Conservation (phyloP, 768 basidiomycete genomes). For the Lanmaoa pseudosensibilis region DNA sequence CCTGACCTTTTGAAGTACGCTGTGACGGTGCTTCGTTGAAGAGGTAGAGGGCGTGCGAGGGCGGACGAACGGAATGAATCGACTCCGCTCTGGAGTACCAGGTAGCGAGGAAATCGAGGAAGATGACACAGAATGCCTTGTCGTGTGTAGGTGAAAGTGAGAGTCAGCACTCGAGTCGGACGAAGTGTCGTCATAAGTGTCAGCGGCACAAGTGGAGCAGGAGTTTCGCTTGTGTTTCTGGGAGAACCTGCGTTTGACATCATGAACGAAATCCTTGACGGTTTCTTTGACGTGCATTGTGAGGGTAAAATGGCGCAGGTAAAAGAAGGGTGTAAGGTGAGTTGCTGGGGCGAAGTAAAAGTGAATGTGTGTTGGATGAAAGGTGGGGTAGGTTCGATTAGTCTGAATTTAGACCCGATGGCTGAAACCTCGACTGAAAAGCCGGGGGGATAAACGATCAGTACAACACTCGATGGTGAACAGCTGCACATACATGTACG, state of each 20-base stretch:
- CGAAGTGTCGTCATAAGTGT: slow-evolving; percentile 10
- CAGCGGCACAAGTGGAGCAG: slow-evolving; percentile 10
- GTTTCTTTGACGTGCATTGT: slow-evolving; percentile 33
- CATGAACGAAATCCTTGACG: slow-evolving; percentile 31
- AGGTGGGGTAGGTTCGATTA: neutral
- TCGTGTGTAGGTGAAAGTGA: neutral
- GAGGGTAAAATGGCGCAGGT: neutral
- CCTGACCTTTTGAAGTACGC: slow-evolving; percentile 7
- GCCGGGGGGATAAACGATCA: neutral
- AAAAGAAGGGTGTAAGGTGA: neutral
- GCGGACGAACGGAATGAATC: slow-evolving; percentile 14
- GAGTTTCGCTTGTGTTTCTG: slow-evolving; percentile 22
- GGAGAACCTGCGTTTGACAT: slow-evolving; percentile 34
- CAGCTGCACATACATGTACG: slow-evolving; percentile 2
- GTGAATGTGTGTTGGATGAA: slow-evolving; percentile 1
- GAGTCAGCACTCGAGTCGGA: slow-evolving; percentile 16
- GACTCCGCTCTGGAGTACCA: slow-evolving; percentile 4
- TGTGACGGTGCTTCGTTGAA: slow-evolving; percentile 5
- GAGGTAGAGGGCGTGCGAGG: slow-evolving; percentile 11
- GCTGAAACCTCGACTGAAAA: neutral
- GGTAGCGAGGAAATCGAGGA: slow-evolving; percentile 16
- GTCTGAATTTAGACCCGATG: neutral
- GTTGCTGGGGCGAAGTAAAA: neutral
- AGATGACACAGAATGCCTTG: slow-evolving; percentile 8
- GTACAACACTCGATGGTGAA: neutral